A percentile compares a stretch with the other conserved stretches of the same genome.
Conservation (phyloP, 1,284 basidiomycete species). For the Ceratobasidium theobromae region DNA sequence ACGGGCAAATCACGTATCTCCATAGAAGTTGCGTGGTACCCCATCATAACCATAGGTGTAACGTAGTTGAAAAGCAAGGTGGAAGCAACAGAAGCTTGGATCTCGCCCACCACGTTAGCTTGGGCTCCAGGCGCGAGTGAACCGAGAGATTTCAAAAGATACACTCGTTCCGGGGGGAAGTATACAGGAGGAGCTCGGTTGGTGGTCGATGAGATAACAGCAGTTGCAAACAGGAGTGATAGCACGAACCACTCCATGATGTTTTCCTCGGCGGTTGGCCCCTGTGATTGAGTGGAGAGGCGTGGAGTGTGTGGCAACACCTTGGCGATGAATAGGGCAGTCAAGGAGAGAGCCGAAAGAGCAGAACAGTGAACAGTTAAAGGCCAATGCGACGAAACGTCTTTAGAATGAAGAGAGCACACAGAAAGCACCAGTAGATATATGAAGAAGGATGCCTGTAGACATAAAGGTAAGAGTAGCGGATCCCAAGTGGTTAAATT, state of each 20-base stretch:
- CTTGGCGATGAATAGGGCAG: constrained; percentile 1
- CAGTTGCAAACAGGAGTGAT: constrained; percentile 43
- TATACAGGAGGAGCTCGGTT: constrained; percentile 73
- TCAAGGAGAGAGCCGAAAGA: not conserved
- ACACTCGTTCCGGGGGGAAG: constrained; percentile 69
- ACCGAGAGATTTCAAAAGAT: constrained; percentile 64
- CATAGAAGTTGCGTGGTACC: constrained; percentile 67
- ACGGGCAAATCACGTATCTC: constrained; percentile 86
- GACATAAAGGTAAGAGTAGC: not conserved
- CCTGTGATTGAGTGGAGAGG: constrained; percentile 13
- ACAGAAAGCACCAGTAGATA: constrained; percentile 17
- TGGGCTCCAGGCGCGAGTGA: constrained; percentile 54
- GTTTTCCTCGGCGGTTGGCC: constrained; percentile 2
- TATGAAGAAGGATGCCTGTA: constrained; percentile 9
- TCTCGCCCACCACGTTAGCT: constrained; percentile 66
- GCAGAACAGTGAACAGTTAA: constrained; percentile 12
- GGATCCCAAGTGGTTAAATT: constrained; percentile 7
- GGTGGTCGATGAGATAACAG: constrained; percentile 56
- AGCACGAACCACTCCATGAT: constrained; percentile 18
- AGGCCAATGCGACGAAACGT: constrained; percentile 21
- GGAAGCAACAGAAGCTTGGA: constrained; percentile 58
- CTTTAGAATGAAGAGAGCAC: constrained; percentile 7
- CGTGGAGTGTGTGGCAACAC: constrained; percentile 15
- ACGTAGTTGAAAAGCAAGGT: constrained; percentile 78
- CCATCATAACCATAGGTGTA: constrained; percentile 79